Percentiles rank a stretch among this genome's conserved stretches.
Evolutionary conservation across 306 rosid genomes (phyloP).

Genomic region (Ammopiptanthus mongolicus): DNA sequence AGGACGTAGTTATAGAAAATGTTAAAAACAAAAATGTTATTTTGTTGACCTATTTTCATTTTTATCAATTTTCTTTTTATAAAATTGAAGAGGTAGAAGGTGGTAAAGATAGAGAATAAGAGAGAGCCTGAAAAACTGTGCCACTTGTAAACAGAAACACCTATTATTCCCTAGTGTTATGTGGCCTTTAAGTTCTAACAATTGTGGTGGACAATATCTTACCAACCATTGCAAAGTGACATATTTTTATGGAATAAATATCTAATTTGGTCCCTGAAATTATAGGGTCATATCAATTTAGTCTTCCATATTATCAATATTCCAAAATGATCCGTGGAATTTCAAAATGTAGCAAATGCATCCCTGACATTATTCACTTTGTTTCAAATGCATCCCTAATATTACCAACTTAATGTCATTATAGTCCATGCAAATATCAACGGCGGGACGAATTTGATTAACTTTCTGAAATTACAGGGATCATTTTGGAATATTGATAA

Average conservation of each 20-base stretch:
- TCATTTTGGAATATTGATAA: too few species aligned
- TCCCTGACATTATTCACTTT: too few species aligned
- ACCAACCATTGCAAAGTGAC: slow-evolving; percentile 34
- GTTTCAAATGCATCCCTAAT: too few species aligned
- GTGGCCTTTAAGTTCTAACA: slow-evolving; percentile 25
- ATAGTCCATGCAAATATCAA: too few species aligned
- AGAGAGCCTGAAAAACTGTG: slow-evolving; percentile 15
- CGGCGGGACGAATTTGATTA: too few species aligned
- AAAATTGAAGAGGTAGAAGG: not conserved
- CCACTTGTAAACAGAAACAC: slow-evolving; percentile 30
- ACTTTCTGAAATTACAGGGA: too few species aligned
- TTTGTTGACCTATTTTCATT: not conserved
- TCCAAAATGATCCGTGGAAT: too few species aligned
- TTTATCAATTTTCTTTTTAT: not conserved
- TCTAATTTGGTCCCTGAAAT: too few species aligned
- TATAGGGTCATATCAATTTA: too few species aligned
- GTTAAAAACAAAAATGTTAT: not conserved
- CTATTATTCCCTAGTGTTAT: slow-evolving; percentile 21
- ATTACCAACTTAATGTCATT: too few species aligned
- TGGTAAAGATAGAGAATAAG: not conserved
- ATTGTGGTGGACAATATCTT: slow-evolving; percentile 32
- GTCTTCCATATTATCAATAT: too few species aligned
- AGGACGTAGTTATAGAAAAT: not conserved
- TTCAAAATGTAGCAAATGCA: too few species aligned
- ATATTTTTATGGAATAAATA: not conserved